Base-by-base conservation (phyloP, 1,139 yeast genomes). In the Fermentozyma sake region DNA sequence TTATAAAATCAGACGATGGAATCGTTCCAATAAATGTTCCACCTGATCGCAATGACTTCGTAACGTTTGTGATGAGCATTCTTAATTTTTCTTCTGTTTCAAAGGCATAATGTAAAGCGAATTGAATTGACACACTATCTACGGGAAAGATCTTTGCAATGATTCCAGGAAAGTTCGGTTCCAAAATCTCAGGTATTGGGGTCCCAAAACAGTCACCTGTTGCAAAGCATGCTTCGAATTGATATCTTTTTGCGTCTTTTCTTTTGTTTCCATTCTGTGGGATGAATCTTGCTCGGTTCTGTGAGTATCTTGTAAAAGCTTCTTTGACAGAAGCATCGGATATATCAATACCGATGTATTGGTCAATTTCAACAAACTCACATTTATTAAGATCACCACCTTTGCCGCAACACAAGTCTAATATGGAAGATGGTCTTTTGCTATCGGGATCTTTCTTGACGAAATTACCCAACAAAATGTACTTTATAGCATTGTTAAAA, bases 371-470 rank as follows among this genome's bases (percentile, higher is more conserved):
- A 2, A 85, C 81, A 44, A 76, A 76, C 31, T 79, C 84, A 78
- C 95, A 89, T 55, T 91, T 91, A 46, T 83, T 76, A 46, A 93
- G 61, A 58, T 91, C 99, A 12, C 99, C 99, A 24, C 99, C 99
- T 54, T 91, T 93, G 10, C 99, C 99, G 56, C 98, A 91, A 13
- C 96, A 96, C 31, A 91, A 57, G 48, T 91, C 99, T 20, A 91
- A 61, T 1, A 83, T 42, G 8, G 61, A 52, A 12, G 56, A 52
- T 1, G 65, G 61, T 1, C 41, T 44, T 5, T 42, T 85, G 10
- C 68, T 65, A 18, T 72, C 73, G 2, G 68, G 62, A 6, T 62
- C 62, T 14, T 50, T 48, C 22, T 57, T 59, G 29, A 79, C 76
- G 53, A 68, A 78, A 41, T 79, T 79, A 30, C 82, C 80, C 30